Conservation (phyloP, 1,284 basidiomycete species). For the Ustilago trichophora region DNA sequence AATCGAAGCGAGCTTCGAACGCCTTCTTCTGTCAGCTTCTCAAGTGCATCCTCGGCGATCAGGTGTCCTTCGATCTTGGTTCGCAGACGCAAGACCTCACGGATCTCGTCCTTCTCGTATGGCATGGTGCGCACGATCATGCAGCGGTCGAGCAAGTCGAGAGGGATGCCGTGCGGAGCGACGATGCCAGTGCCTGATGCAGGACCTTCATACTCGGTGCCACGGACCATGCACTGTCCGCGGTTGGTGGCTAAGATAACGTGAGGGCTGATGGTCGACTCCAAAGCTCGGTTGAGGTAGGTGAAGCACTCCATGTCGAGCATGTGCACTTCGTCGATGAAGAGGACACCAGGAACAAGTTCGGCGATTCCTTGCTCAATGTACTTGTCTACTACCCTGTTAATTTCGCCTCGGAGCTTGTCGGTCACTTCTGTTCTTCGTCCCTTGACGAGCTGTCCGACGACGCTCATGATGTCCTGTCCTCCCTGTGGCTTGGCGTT, state of each 20-base stretch:
- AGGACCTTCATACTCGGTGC: conserved; percentile 72
- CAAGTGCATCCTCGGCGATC: conserved; percentile 80
- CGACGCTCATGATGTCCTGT: conserved; percentile 98
- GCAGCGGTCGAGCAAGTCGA: conserved; percentile 93
- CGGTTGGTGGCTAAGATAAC: conserved; percentile 97
- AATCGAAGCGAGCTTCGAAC: conserved; percentile 87
- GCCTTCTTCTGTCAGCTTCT: conserved; percentile 83
- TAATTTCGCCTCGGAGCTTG: conserved; percentile 92
- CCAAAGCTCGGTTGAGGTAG: conserved; percentile 93
- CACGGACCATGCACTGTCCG: conserved; percentile 87
- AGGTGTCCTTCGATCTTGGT: conserved; percentile 86
- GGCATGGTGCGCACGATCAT: conserved; percentile 93
- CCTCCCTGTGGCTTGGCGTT: conserved; percentile 93
- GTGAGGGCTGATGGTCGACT: conserved; percentile 95
- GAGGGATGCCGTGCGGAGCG: conserved; percentile 90
- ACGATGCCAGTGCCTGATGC: conserved; percentile 76
- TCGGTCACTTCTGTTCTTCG: conserved; percentile 96
- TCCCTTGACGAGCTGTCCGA: conserved; percentile 94
- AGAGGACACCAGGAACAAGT: conserved; percentile 94
- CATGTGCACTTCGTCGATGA: conserved; percentile 99
- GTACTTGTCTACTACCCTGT: conserved; percentile 97
- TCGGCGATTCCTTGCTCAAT: conserved; percentile 98
- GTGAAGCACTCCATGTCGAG: conserved; percentile 99
- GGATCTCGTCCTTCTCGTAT: conserved; percentile 85
- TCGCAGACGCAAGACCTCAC: conserved; percentile 84